Evolutionary conservation across 2,329 filamentous ascomycete species (phyloP), one percentile per base, ranked within the genome.

Genomic region (Lecanoromycetidae sp.): DNA sequence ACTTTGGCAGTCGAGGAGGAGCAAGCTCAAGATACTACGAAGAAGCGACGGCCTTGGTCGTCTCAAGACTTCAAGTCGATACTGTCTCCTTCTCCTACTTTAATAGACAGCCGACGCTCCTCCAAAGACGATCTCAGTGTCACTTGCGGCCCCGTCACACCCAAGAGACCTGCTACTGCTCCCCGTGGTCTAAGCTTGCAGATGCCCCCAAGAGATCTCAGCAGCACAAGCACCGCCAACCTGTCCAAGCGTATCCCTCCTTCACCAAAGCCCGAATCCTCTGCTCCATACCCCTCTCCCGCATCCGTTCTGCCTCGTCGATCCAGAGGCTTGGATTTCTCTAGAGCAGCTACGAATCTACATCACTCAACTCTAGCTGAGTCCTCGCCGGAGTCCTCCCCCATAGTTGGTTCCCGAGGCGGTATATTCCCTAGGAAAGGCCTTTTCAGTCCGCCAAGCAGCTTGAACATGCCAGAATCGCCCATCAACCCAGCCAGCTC

Each of bases 361-460:
- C 91, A 96, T 66, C 91, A 96, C 64, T 95, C 90, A 13, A 96
- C 85, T 0, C 75, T 96, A 7, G 88, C 90, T 47, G 86, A 94
- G 61, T 84, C 85, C 1, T 91, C 85, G 4, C 87, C 88, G 3
- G 87, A 94, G 62, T 91, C 87, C 0, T 95, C 88, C 0, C 91
- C 91, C 0, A 88, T 82, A 10, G 81, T 91, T 46, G 80, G 80
- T 44, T 80, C 82, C 33, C 79, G 83, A 53, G 74, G 72, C 2
- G 70, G 80, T 60, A 71, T 70, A 49, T 70, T 45, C 76, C 77
- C 3, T 65, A 67, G 75, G 43, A 76, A 72, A 48, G 62, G 64
- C 15, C 51, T 54, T 23, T 53, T 43, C 20, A 48, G 44, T 41
- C 57, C 64, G 23, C 64, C 61, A 22, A 56, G 62, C 13, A 60